Conservation (phyloP, 1,284 basidiomycete genomes). For the Puccinia triticina region DNA sequence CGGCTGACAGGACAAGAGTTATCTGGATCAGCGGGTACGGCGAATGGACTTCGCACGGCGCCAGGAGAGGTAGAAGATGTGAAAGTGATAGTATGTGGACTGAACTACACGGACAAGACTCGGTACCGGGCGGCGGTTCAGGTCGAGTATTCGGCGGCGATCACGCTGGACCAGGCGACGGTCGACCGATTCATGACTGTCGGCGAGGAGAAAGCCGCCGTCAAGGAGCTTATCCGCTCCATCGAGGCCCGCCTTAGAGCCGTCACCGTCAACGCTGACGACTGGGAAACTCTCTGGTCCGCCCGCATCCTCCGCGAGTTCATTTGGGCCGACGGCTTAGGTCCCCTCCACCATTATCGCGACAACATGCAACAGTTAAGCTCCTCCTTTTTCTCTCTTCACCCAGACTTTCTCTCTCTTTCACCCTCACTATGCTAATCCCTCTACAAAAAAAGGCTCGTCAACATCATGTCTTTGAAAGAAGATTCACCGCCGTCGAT, state of each 20-base stretch:
- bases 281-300: slow-evolving; percentile 47
- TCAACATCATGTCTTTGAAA: slow-evolving; percentile 29
- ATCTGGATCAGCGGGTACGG: slow-evolving; percentile 29
- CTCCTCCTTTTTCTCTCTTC: not conserved
- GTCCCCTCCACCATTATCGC: slow-evolving; percentile 38
- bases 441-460: slow-evolving; percentile 7
- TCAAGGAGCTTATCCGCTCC: slow-evolving; percentile 17
- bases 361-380: slow-evolving; percentile 41
- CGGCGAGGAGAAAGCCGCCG: slow-evolving; percentile 36
- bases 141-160: slow-evolving; percentile 33
- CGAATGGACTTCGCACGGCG: not conserved
- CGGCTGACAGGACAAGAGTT: slow-evolving; percentile 27
- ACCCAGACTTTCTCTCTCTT: not conserved
- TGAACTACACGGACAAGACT: slow-evolving; percentile 48
- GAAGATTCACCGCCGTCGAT: slow-evolving; percentile 11
- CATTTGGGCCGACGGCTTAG: slow-evolving; percentile 36
- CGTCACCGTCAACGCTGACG: slow-evolving; percentile 42
- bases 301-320: slow-evolving; percentile 22
- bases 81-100: slow-evolving; percentile 39
- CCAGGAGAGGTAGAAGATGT: slow-evolving; percentile 34
- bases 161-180: not conserved
- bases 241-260: slow-evolving; percentile 25
- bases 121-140: slow-evolving; percentile 38
- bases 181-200: slow-evolving; percentile 37
- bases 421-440: not conserved